Conservation (phyloP, 176 grass and related monocot genomes). For the Zea luxurians region DNA sequence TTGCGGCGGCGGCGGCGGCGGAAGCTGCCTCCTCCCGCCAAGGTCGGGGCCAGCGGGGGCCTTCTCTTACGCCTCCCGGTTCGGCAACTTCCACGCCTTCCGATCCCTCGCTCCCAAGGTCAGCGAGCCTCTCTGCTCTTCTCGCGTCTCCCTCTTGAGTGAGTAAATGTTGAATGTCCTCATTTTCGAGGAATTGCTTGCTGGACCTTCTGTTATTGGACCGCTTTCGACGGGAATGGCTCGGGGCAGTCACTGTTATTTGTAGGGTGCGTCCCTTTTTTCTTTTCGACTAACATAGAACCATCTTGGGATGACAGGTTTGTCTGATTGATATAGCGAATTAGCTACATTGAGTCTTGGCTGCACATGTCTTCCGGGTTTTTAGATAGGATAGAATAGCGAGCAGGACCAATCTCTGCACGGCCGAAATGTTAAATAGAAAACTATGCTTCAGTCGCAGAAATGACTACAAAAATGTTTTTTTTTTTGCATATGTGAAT, state of each 20-base stretch:
- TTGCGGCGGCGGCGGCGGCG: background rate
- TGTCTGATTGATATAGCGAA: background rate
- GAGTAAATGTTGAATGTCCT: background rate
- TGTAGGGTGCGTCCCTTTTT: conserved; percentile 18
- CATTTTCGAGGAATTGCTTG: background rate
- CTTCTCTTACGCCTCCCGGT: background rate
- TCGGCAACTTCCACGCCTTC: conserved; percentile 52
- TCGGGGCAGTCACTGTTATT: fast-evolving
- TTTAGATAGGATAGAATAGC: background rate
- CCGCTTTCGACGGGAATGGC: background rate
- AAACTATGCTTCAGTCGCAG: background rate
- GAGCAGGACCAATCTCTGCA: background rate
- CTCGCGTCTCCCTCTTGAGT: background rate
- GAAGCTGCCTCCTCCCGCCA: conserved; percentile 16
- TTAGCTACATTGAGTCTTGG: background rate
- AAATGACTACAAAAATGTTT: background rate
- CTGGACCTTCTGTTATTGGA: background rate
- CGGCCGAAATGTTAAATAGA: background rate
- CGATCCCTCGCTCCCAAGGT: conserved; percentile 42
- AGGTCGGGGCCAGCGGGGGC: background rate
- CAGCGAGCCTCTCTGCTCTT: background rate
- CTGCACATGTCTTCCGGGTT: background rate
- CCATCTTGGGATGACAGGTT: background rate
- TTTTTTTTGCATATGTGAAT: background rate
- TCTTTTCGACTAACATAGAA: background rate